phyloP scores from a whole-genome alignment of 2,329 filamentous ascomycete genomes.

The Cladophialophora immunda region DNA sequence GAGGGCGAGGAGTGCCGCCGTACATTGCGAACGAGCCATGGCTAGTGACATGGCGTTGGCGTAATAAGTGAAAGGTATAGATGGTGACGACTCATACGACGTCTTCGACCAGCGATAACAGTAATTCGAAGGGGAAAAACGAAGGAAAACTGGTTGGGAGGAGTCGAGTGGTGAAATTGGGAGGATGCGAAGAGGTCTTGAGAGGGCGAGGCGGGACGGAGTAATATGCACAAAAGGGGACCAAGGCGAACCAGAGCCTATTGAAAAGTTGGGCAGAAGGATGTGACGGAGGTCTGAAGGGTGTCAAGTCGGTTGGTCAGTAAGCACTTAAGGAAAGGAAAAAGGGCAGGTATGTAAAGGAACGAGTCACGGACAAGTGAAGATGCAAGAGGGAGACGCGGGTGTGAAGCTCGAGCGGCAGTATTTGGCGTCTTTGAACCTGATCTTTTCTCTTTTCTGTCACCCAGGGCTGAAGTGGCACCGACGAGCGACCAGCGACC shows the following conservation, averaged over 20 bases:
- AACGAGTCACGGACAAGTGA: slow-evolving; percentile 19
- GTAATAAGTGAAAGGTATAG: not conserved
- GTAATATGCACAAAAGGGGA: slow-evolving; percentile 12
- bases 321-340: slow-evolving; percentile 30
- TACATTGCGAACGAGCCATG: slow-evolving; percentile 22
- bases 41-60: slow-evolving; percentile 15
- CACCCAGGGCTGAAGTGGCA: slow-evolving; percentile 23
- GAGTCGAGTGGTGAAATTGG: slow-evolving; percentile 15
- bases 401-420: not conserved
- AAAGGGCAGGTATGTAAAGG: slow-evolving; percentile 11
- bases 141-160: not conserved
- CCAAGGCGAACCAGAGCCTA: slow-evolving; percentile 12
- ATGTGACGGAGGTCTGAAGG: slow-evolving; percentile 11
- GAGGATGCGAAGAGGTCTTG: slow-evolving; percentile 14
- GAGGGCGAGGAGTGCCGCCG: slow-evolving; percentile 21
- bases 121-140: not conserved
- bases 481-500: slow-evolving; percentile 9
- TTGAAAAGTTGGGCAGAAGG: slow-evolving; percentile 10
- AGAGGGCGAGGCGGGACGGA: not conserved
- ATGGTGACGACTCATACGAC: not conserved
- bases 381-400: slow-evolving; percentile 3
- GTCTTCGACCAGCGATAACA: slow-evolving; percentile 31
- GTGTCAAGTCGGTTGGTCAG: slow-evolving; percentile 8
- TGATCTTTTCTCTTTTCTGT: not conserved
- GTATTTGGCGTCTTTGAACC: not conserved